These are phyloP conservation scores for Phytophthora colocasiae DNA, from an alignment of 352 stramenopile species.

Conservation along the genomic window DNA sequence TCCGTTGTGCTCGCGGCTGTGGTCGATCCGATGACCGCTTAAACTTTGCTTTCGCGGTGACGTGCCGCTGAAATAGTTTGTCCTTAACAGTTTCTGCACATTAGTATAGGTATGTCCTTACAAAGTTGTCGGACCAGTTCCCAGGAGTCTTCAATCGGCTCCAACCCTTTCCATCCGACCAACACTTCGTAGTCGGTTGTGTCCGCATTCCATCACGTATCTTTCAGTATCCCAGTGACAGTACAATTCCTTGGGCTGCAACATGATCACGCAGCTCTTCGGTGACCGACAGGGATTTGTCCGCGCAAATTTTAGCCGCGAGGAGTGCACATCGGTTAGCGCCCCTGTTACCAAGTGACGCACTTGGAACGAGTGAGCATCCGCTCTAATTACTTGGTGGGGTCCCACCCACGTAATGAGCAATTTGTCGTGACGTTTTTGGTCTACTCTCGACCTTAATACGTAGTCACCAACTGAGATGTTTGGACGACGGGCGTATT, in stretches of 20 bases:
- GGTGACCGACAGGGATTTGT: neutral
- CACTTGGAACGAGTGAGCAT: neutral
- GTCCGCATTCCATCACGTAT: neutral
- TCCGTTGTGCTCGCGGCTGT: neutral
- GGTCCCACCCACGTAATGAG: neutral
- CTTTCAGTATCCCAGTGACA: neutral
- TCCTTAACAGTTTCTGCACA: neutral
- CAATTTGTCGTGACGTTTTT: neutral
- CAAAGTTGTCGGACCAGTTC: neutral
- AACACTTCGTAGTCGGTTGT: neutral
- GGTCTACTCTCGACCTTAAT: neutral
- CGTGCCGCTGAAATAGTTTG: neutral
- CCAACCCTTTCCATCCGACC: neutral
- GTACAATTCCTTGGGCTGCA: neutral
- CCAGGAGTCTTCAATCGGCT: conserved; percentile 1
- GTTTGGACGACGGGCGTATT: neutral
- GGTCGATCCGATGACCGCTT: neutral
- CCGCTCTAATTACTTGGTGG: neutral
- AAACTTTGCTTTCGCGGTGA: neutral
- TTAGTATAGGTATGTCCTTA: neutral
- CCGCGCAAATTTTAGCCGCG: neutral
- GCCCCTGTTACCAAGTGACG: neutral
- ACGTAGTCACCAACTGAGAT: neutral
- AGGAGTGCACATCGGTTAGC: neutral
- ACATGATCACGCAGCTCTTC: neutral